Evolutionary conservation across 805 yeast genomes (phyloP).

Genomic region (Sugiyamaella smithiae): DNA sequence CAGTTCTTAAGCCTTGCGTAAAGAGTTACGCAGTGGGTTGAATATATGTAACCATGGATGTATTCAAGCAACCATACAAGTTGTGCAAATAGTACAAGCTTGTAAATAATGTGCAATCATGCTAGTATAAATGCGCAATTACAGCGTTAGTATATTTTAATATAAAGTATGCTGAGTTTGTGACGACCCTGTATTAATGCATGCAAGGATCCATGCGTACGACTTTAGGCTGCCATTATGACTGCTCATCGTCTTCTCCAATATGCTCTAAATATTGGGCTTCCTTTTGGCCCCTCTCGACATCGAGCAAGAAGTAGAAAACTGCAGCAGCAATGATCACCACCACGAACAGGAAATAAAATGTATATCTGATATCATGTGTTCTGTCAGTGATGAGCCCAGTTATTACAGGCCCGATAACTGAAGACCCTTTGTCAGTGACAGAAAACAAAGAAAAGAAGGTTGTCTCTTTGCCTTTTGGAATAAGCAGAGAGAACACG

Average conservation of each 20-base stretch:
- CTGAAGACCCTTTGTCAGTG: conserved; percentile 77
- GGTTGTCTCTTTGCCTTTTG: conserved; percentile 69
- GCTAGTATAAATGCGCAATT: no score
- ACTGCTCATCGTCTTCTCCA: conserved; percentile 12
- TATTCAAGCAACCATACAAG: no score
- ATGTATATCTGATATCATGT: conserved; percentile 71
- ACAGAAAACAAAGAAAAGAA: conserved; percentile 74
- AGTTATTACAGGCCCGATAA: conserved; percentile 69
- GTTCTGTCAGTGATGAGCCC: conserved; percentile 70
- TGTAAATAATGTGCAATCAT: no score
- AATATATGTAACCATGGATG: no score
- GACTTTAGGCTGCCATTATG: background rate
- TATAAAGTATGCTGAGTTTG: no score
- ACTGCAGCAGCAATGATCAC: conserved; percentile 56
- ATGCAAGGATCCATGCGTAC: background rate
- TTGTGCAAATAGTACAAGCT: no score
- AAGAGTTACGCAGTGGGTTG: no score
- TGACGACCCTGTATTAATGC: no score
- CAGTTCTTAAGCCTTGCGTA: no score
- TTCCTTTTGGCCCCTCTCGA: conserved; percentile 59
- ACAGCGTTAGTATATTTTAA: no score
- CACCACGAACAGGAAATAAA: conserved; percentile 57
- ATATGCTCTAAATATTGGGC: conserved; percentile 42
- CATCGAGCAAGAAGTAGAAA: conserved; percentile 47
- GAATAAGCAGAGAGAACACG: conserved; percentile 64